Evolutionary conservation across 352 stramenopile species (phyloP).

Genomic region (Globisporangium paddicum): DNA sequence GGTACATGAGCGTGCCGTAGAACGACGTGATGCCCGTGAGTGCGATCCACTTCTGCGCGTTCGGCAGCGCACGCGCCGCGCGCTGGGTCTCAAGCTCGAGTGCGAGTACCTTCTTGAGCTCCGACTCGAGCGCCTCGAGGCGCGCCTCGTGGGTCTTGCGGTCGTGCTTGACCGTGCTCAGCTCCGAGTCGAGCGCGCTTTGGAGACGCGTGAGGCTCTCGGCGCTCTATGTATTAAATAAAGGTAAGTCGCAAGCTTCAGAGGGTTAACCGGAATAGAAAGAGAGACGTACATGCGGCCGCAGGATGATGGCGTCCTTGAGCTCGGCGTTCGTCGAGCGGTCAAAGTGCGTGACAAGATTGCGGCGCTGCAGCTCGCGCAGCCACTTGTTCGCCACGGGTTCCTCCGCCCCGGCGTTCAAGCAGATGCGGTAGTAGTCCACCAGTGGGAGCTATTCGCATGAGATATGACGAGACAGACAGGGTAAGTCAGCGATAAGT

Average conservation of each 20-base stretch:
- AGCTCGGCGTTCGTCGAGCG: constrained; percentile 59
- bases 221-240: constrained; percentile 32
- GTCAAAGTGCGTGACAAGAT: constrained; percentile 74
- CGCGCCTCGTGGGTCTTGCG: constrained; percentile 49
- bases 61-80: constrained; percentile 46
- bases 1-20: constrained; percentile 74
- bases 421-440: constrained; percentile 73
- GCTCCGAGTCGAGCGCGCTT: constrained; percentile 68
- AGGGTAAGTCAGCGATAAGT: neutral
- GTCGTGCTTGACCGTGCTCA: constrained; percentile 71
- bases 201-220: constrained; percentile 66
- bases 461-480: neutral
- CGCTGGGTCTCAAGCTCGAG: constrained; percentile 43
- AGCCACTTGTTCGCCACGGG: constrained; percentile 74
- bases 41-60: constrained; percentile 67
- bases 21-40: constrained; percentile 58
- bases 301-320: constrained; percentile 61
- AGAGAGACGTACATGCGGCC: constrained; percentile 43
- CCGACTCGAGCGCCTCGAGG: constrained; percentile 32
- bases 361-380: constrained; percentile 65
- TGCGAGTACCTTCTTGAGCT: constrained; percentile 43
- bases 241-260: neutral
- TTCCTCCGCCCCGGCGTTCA: constrained; percentile 63
- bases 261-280: no score
- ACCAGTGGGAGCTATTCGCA: constrained; percentile 44